Evolutionary conservation across 441 rosid genomes (phyloP).

Genomic region (Biscutella laevigata): DNA sequence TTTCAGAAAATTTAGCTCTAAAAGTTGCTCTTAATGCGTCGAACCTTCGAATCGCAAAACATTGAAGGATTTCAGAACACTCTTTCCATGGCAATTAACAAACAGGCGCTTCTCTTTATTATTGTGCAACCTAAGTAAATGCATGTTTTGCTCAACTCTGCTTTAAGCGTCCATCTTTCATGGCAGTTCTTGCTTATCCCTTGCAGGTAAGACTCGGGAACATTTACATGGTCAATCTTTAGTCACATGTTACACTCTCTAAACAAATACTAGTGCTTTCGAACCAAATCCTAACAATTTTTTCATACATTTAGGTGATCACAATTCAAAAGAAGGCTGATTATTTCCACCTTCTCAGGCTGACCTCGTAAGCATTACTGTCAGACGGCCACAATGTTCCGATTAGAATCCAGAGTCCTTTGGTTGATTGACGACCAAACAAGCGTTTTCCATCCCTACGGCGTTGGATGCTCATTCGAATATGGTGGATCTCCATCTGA

Average conservation of each 20-base stretch:
- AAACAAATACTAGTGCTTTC: slow-evolving; percentile 12
- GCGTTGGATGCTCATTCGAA: slow-evolving; percentile 34
- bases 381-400: background rate
- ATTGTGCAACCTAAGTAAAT: too few species aligned
- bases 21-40: background rate
- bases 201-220: background rate
- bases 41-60: too few species aligned
- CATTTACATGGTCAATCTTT: slow-evolving; percentile 23
- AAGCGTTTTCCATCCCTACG: slow-evolving; percentile 9
- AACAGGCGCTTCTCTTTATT: background rate
- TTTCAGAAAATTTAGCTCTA: background rate
- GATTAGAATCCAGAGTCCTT: slow-evolving; percentile 1
- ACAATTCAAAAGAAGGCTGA: slow-evolving; percentile 1
- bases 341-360: slow-evolving; percentile 1
- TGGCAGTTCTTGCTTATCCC: slow-evolving; percentile 12
- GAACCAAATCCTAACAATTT: slow-evolving; percentile 14
- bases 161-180: background rate
- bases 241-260: slow-evolving; percentile 23
- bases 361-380: background rate
- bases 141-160: background rate
- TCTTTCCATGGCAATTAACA: background rate
- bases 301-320: slow-evolving; percentile 20
- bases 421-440: background rate
- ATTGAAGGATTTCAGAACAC: background rate
- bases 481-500: slow-evolving; percentile 57